A percentile compares a stretch with the other conserved stretches of the same genome.
phyloP scores from a whole-genome alignment of 2,329 filamentous ascomycete genomes.

The Apiospora sp. region DNA sequence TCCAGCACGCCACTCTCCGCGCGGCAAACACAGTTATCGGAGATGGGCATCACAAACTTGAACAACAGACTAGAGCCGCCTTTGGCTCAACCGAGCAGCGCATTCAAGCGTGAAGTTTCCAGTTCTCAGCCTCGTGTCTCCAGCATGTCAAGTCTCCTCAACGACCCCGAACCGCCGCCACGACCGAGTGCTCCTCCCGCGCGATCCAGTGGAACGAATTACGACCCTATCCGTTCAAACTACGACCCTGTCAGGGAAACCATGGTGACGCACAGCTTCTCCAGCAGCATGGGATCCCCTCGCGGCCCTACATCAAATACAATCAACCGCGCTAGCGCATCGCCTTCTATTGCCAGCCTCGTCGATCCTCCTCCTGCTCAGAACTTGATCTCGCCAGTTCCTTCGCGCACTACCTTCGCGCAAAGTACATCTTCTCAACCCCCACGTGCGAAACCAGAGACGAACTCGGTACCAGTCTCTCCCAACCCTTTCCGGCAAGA shows the following conservation, averaged over 20 bases:
- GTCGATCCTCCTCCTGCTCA: slow-evolving; percentile 72
- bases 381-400: slow-evolving; percentile 48
- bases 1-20: slow-evolving; percentile 36
- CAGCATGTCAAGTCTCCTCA: slow-evolving; percentile 63
- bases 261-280: slow-evolving; percentile 53
- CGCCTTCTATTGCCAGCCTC: slow-evolving; percentile 89
- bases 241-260: slow-evolving; percentile 72
- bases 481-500: slow-evolving; percentile 50
- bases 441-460: slow-evolving; percentile 44
- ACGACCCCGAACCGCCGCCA: slow-evolving; percentile 57
- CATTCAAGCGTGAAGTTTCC: slow-evolving; percentile 59
- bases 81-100: slow-evolving; percentile 48
- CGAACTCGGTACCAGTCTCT: slow-evolving; percentile 51
- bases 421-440: slow-evolving; percentile 39
- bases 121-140: slow-evolving; percentile 45
- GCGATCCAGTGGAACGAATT: slow-evolving; percentile 80
- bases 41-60: slow-evolving; percentile 41
- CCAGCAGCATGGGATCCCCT: slow-evolving; percentile 59
- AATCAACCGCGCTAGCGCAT: slow-evolving; percentile 80
- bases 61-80: slow-evolving; percentile 41
- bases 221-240: slow-evolving; percentile 87
- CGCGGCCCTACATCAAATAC: slow-evolving; percentile 49
- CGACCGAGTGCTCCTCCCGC: slow-evolving; percentile 54
- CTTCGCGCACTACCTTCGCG: slow-evolving; percentile 46
- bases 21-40: slow-evolving; percentile 51